Base-by-base conservation (phyloP, 2,329 filamentous ascomycete genomes). In the Fusarium sp. region DNA sequence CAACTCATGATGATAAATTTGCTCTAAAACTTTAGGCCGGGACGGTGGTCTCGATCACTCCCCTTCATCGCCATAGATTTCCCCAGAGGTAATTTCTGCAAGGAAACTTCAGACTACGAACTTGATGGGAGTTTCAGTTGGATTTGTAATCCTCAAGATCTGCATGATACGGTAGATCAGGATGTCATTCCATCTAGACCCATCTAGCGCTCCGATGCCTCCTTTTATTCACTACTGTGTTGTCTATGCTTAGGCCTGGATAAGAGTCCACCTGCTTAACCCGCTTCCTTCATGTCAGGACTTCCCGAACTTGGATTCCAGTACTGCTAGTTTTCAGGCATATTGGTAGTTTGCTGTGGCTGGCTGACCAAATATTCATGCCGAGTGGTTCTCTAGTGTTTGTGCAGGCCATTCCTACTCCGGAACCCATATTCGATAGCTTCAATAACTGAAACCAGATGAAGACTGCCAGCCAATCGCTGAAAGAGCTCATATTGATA, bases 381-480 rank as follows among this genome's bases (percentile, higher is more conserved):
- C 54, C 48, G 56, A 71, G 67, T 55, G 60, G 33, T 42, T 31
- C 52, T 59, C 51, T 21, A 51, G 27, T 51, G 21, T 39, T 42
- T 41, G 39, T 27, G 14, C 44, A 51, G 49, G 45, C 55, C 56
- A 72, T 72, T 72, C 69, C 69, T 48, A 66, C 69, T 70, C 69
- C 64, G 69, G 69, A 73, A 60, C 51, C 35, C 29, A 58, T 61
- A 27, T 48, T 44, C 31, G 18, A 51, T 60, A 52, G 42, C 37
- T 46, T 56, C 38, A 16, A 38, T 37, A 41, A 60, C 27, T n/a
- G 41, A 57, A 67, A 39, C 39, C 44, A 38, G 33, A 25, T 25
- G n/a, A 29, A 46, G 35, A 21, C 55, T 21, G 16, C 16, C 9
- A 48, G 39, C 27, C 58, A 39, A 55, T 56, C 46, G 49, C 45